Base-by-base conservation (phyloP, 2,329 filamentous ascomycete species). In the Diaporthe sp. region DNA sequence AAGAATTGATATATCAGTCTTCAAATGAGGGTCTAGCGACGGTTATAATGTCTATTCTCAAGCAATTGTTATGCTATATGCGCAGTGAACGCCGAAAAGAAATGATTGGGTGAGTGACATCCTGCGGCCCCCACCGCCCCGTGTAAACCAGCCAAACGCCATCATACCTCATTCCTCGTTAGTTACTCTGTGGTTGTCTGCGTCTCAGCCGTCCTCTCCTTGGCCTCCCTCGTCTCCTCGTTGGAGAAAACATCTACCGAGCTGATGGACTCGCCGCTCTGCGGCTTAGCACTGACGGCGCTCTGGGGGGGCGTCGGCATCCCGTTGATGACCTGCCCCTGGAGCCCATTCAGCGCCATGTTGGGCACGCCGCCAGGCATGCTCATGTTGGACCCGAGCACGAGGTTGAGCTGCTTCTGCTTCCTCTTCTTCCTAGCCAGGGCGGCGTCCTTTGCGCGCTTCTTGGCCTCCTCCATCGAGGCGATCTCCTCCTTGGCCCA, bases 401-500 rank as follows among this genome's bases (percentile, higher is more conserved):
- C 31, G 34, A 75, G 55, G 20, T 51, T 61, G n/a, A 75, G 55
- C 65, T 61, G 73, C 74, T 77, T 79, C 77, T 78, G 79, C 75
- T 77, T 79, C 74, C 74, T 76, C 31, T 72, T 53, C 60, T 80
- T 79, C 53, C 51, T 72, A 13, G 65, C 67, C 34, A 44, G 51
- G 1, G 74, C 74, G 2, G 67, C 73, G 25, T 77, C 79, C 39
- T 67, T 74, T 1, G 75, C 78, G 25, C 76, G 80, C 76, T 68
- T 79, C 78, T 79, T 81, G 71, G 77, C 80, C 72, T 77, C 79
- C 71, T 79, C 78, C 51, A 79, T 80, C 70, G 76, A 78, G 20
- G 77, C 80, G 31, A 82, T 75, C 75, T 86, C 85, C 25, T 79
- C 82, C 44, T 82, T 76, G 0, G 85, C 83, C 86, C 86, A 88